Evolutionary conservation across 768 basidiomycete genomes (phyloP), one percentile per base, ranked within the genome.

Genomic region (Termitomyces sp.): DNA sequence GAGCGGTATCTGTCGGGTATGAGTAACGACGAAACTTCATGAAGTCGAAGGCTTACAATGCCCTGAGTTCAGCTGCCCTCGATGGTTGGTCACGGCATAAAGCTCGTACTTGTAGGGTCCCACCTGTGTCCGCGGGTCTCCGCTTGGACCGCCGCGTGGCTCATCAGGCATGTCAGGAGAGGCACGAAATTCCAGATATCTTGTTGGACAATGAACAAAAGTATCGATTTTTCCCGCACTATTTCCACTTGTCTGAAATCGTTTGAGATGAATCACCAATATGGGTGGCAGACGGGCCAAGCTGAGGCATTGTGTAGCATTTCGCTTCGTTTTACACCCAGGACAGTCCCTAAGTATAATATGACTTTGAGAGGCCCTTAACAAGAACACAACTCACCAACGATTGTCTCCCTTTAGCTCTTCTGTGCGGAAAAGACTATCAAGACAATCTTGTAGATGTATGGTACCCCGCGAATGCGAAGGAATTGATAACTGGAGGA

Each of bases 151-250:
- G 6, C 57, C 57, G 7, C 30, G 44, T n/a, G 40, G 28, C 28
- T 54, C 58, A 3, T 87, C 79, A 3, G 95, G 96, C 81, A 98
- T 87, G 69, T 91, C 87, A 85, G 28, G 93, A 80, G 51, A 87
- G 70, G 66, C 58, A 28, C 30, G 53, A 8, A 58, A 54, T 43
- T 87, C 85, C 49, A 87, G 66, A 20, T 65, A 64, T 61, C 77
- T 84, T 63, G 81, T 71, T 6, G 96, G 96, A 73, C 92, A 99
- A 61, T 97, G 92, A 43, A 98, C 90, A 61, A 87, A 83, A 1
- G 95, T 97, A 71, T 98, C 95, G 54, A 98, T 85, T 76, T 98
- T 98, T 75, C 98, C 94, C 36, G 92, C 94, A 72, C 96, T 97
- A 3, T 85, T 86, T 1, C 94, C 94, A 62, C 92, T 90, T 63